Conservation (phyloP, 371 early-diverging fungal genomes). For the Synchytrium microbalum region DNA sequence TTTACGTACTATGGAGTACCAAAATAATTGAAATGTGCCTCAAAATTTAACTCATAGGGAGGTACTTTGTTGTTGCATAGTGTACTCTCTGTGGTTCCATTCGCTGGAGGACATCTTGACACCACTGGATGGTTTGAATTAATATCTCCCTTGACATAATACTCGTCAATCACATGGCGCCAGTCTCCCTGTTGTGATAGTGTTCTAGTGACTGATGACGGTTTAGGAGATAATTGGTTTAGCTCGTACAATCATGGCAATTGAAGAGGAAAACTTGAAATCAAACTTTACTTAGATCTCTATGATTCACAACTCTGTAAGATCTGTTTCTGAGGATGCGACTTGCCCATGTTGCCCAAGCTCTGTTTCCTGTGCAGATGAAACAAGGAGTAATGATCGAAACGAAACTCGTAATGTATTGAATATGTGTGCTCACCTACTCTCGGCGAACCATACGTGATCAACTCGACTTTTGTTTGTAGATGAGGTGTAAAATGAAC, state of each 20-base stretch:
- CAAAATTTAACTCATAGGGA: neutral
- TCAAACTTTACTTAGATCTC: neutral
- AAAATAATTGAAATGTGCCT: neutral
- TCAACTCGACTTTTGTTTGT: neutral
- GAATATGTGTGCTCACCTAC: too few relatives aligned
- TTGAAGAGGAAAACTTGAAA: too few relatives aligned
- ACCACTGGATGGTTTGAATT: neutral
- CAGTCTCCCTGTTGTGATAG: too few relatives aligned
- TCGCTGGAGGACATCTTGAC: neutral
- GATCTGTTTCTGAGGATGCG: neutral
- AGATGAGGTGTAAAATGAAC: neutral
- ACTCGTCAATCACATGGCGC: neutral
- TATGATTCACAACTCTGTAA: neutral
- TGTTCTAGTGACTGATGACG: too few relatives aligned
- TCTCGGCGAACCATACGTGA: neutral
- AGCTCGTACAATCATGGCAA: too few relatives aligned
- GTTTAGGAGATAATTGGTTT: too few relatives aligned
- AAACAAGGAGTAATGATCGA: too few relatives aligned
- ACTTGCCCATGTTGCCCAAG: neutral
- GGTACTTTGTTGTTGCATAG: neutral
- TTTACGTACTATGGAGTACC: neutral
- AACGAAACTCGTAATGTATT: too few relatives aligned
- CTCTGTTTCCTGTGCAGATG: too few relatives aligned
- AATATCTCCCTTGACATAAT: neutral
- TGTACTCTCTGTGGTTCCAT: neutral